Percentiles rank a stretch among this genome's conserved stretches.
Conservation (phyloP, 352 stramenopile species). For the Globisporangium abappressorium region DNA sequence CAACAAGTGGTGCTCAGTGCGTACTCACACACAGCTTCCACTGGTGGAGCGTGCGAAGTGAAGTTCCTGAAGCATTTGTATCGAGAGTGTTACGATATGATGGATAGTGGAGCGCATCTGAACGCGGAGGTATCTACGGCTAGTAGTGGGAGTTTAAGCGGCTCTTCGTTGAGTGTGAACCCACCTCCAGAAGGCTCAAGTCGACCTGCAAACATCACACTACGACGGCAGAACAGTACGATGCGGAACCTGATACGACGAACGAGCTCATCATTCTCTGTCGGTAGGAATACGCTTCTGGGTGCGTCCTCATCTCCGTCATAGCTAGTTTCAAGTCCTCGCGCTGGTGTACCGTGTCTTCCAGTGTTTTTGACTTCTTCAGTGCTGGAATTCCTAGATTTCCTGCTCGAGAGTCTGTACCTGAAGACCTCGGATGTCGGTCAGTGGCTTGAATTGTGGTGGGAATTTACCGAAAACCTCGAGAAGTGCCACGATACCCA, state of each 20-base stretch:
- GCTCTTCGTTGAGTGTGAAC: neutral
- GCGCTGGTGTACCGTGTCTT: neutral
- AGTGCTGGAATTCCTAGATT: constrained; percentile 5
- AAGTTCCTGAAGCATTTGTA: neutral
- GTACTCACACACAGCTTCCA: neutral
- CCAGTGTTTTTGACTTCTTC: neutral
- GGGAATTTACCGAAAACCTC: constrained; percentile 12
- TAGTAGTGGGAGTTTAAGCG: neutral
- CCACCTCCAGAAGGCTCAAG: neutral
- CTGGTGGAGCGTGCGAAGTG: neutral
- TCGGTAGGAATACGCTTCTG: neutral
- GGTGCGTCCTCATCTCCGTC: neutral
- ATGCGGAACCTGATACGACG: neutral
- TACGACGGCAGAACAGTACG: constrained; percentile 3
- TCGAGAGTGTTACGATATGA: constrained; percentile 3
- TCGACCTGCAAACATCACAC: neutral
- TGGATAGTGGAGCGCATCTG: neutral
- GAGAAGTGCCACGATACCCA: constrained; percentile 1
- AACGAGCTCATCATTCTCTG: constrained; percentile 3
- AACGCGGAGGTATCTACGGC: neutral
- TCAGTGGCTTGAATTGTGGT: constrained; percentile 14
- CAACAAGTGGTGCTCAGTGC: constrained; percentile 10
- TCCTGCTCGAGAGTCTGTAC: constrained; percentile 7
- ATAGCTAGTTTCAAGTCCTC: neutral
- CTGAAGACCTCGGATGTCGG: constrained; percentile 2